phyloP scores from a whole-genome alignment of 2,329 filamentous ascomycete species.

The Neonectria sp. region DNA sequence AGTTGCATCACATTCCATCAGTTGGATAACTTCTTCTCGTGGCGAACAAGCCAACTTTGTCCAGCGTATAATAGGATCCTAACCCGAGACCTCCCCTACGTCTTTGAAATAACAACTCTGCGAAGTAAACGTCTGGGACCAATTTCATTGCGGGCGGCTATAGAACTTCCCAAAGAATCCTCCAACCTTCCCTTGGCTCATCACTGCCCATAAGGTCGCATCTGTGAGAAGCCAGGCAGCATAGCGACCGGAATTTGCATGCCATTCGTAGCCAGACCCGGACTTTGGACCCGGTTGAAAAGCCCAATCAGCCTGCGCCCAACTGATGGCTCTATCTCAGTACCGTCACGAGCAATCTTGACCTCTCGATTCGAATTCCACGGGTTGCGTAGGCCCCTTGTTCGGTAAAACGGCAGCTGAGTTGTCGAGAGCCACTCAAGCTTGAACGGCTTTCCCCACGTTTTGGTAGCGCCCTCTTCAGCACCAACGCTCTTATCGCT shows the following conservation, averaged over 20 bases:
- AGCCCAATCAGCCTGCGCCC: constrained; percentile 83
- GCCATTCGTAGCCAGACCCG: constrained; percentile 50
- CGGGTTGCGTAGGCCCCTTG: constrained; percentile 88
- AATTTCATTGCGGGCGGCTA: constrained; percentile 13
- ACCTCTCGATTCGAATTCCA: constrained; percentile 97
- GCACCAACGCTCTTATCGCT: constrained; percentile 59
- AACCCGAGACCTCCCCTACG: constrained; percentile 20
- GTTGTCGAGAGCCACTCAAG: constrained; percentile 91
- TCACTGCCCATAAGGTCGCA: constrained; percentile 53
- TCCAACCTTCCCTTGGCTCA: constrained; percentile 15
- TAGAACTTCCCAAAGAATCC: constrained; percentile 35
- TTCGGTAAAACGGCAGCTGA: constrained; percentile 89
- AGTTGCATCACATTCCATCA: not conserved
- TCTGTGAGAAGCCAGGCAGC: constrained; percentile 56
- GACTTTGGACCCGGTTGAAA: constrained; percentile 74
- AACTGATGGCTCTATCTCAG: constrained; percentile 88
- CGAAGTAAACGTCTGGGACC: constrained; percentile 27
- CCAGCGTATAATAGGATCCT: constrained; percentile 41
- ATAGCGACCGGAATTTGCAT: constrained; percentile 53
- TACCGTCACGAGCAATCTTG: constrained; percentile 95
- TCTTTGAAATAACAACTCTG: constrained; percentile 45
- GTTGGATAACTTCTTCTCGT: not conserved
- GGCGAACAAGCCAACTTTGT: constrained; percentile 38
- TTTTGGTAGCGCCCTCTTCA: constrained; percentile 68
- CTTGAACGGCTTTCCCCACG: constrained; percentile 92